Evolutionary conservation across 1,284 basidiomycete species (phyloP).

Genomic region (Ganoderma leucocontextum): DNA sequence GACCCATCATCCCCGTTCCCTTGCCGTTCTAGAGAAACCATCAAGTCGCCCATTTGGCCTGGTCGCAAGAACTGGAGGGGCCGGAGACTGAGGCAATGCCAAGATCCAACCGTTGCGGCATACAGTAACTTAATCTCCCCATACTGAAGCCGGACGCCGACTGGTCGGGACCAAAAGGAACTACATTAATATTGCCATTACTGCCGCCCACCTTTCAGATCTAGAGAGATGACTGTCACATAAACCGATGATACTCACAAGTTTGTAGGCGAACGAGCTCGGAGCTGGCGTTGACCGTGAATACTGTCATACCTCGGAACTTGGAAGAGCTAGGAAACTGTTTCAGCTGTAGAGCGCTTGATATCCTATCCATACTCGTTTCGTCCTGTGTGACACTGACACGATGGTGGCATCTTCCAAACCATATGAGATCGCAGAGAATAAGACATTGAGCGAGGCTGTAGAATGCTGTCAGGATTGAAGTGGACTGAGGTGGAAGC

Average conservation of each 20-base stretch:
- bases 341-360: background rate
- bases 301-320: background rate
- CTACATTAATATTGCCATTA: background rate
- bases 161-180: background rate
- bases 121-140: background rate
- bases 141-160: background rate
- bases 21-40: background rate
- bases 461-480: background rate
- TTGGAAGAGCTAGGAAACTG: background rate
- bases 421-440: background rate
- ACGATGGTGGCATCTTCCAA: background rate
- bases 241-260: background rate
- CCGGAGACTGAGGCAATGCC: background rate
- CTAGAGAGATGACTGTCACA: background rate
- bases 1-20: constrained; percentile 1
- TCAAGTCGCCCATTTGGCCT: background rate
- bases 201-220: background rate
- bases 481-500: background rate
- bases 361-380: background rate
- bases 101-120: constrained; percentile 4
- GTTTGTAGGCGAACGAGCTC: background rate
- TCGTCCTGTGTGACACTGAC: background rate
- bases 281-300: background rate
- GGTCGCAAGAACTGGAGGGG: constrained; percentile 18
- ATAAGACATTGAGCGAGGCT: background rate